These are phyloP conservation scores for Aegilops speltoides DNA, from an alignment of 176 grass and related monocot species.

Conservation along the genomic window DNA sequence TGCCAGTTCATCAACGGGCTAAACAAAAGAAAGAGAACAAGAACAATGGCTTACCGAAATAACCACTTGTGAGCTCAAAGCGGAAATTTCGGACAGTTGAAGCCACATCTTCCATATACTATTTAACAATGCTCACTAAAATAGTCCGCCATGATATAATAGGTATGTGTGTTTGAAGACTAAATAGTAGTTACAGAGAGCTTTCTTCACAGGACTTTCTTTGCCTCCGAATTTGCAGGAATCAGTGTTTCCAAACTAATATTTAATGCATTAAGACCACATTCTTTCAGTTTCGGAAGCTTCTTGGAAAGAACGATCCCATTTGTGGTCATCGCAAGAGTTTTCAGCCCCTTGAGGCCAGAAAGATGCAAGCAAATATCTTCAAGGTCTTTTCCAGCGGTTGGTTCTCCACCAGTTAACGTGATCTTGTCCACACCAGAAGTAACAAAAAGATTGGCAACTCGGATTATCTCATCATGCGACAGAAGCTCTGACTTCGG, in stretches of 20 bases:
- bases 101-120: no score
- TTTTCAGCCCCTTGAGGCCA: constrained; percentile 71
- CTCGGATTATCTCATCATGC: constrained; percentile 62
- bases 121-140: no score
- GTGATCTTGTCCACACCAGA: constrained; percentile 90
- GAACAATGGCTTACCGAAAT: no score
- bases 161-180: no score
- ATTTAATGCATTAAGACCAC: constrained; percentile 80
- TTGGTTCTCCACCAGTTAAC: constrained; percentile 82
- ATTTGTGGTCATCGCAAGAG: constrained; percentile 89
- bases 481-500: no score
- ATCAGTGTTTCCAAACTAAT: constrained; percentile 93
- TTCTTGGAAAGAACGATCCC: constrained; percentile 81
- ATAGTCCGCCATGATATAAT: no score
- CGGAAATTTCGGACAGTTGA: no score
- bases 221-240: constrained; percentile 47
- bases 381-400: constrained; percentile 82
- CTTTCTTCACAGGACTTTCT: no score
- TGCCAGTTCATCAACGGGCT: no score
- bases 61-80: no score
- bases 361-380: constrained; percentile 87
- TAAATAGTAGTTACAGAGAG: no score
- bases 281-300: constrained; percentile 82
- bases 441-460: constrained; percentile 65
- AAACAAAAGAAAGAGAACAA: no score